Evolutionary conservation across 768 basidiomycete genomes (phyloP), one percentile per base, ranked within the genome.

Genomic region (Lentinula boryana): DNA sequence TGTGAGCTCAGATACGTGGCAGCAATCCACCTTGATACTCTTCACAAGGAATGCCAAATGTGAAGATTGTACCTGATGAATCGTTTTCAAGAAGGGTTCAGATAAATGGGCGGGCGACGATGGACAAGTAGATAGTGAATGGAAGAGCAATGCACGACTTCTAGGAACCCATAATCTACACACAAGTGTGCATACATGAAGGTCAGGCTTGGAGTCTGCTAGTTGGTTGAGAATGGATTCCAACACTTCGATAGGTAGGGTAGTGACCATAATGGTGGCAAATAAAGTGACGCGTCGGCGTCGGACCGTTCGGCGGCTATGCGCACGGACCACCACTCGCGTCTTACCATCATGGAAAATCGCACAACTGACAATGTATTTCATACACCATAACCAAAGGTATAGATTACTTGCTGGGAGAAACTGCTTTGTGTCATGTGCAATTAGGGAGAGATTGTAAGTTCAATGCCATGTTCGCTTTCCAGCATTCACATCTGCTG

Each of bases 81-180:
- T 56, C 3, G 55, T 15, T 9, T 44, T 43, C 40, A 41, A 32
- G 38, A 56, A 41, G 23, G 53, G 53, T n/a, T 40, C 53, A 10
- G 53, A 54, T 54, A 54, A 23, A 9, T 13, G 33, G 35, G 53
- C 18, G 8, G 53, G 18, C 38, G 53, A 35, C 31, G 50, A 27
- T 35, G 31, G 53, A 40, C 53, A 21, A 54, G 35, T 38, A 35
- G 55, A 56, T 12, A 56, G 16, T 12, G 55, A 56, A 56, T 31
- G 40, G 27, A 56, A 56, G 15, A 56, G 55, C 27, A 56, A 40
- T n/a, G 55, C 55, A 21, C 55, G 55, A 44, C 38, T 56, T 31
- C 31, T 43, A 5, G 23, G 55, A 31, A 16, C 6, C 55, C 55
- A 56, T 36, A 12, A 10, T 31, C 27, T 56, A 41, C 55, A 56